Conservation (phyloP, 495 filamentous ascomycete genomes). For the Talaromyces ruber region DNA sequence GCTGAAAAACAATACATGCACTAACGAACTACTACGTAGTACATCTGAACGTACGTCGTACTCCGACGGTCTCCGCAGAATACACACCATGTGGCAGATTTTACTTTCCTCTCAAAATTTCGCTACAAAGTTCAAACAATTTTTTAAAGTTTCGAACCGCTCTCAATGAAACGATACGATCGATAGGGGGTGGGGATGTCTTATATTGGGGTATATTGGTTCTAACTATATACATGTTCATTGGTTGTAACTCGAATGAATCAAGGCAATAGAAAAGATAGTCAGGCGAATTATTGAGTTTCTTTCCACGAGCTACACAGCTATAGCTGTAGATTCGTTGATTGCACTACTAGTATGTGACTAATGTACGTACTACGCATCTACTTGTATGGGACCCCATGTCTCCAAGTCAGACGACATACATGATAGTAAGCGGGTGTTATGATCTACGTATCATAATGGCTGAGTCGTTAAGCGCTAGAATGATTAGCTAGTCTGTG, state of each 20-base stretch:
- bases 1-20: not conserved
- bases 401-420: not conserved
- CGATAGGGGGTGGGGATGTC: not conserved
- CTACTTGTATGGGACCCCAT: not conserved
- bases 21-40: not conserved
- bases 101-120: not conserved
- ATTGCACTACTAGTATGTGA: not conserved
- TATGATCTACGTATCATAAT: not conserved
- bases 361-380: not conserved
- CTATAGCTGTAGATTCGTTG: not conserved
- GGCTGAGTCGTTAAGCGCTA: not conserved
- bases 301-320: not conserved
- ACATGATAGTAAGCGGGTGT: not conserved
- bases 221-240: not conserved
- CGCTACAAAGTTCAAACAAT: not conserved
- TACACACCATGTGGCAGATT: not conserved
- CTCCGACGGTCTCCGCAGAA: not conserved
- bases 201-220: not conserved
- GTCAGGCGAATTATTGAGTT: not conserved
- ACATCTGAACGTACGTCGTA: not conserved
- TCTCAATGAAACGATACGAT: not conserved
- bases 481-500: not conserved
- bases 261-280: not conserved
- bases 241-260: not conserved
- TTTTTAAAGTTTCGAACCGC: not conserved